Percentiles rank a stretch among this genome's conserved stretches.
Conservation (phyloP, 2,329 filamentous ascomycete genomes). For the Sporothrix curviconia region DNA sequence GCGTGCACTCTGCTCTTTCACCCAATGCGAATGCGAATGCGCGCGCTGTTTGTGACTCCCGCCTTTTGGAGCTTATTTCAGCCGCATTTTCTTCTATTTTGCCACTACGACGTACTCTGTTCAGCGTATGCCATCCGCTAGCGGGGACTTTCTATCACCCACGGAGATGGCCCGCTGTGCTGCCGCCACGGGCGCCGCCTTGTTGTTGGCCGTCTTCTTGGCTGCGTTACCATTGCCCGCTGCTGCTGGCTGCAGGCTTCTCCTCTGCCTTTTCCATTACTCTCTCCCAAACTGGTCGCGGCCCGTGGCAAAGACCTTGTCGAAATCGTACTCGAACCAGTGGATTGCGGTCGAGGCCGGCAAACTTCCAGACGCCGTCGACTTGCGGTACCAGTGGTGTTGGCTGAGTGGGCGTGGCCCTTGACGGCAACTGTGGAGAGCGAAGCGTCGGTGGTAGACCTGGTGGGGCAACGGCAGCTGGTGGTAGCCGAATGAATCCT, state of each 20-base stretch:
- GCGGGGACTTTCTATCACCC: no score
- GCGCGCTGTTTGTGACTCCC: no score
- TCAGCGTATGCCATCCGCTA: no score
- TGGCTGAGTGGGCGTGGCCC: slow-evolving; percentile 53
- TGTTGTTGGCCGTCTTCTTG: background rate
- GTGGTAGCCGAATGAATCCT: slow-evolving; percentile 54
- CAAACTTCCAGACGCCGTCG: slow-evolving; percentile 56
- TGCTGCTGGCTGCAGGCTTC: background rate
- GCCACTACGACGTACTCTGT: no score
- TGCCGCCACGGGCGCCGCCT: background rate
- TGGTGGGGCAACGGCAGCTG: slow-evolving; percentile 58
- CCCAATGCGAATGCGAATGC: no score
- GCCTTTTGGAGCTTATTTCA: no score
- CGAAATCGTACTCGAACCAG: slow-evolving; percentile 52
- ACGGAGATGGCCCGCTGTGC: background rate
- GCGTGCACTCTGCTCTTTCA: no score
- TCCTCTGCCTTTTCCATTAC: background rate
- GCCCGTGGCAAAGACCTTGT: slow-evolving; percentile 23
- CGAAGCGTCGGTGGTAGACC: slow-evolving; percentile 44
- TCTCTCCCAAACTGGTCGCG: slow-evolving; percentile 19
- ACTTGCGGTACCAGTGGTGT: slow-evolving; percentile 54
- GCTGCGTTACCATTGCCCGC: background rate
- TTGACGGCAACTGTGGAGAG: slow-evolving; percentile 43
- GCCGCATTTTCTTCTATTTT: no score
- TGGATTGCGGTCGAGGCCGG: slow-evolving; percentile 48